phyloP scores from a whole-genome alignment of 805 yeast genomes.

The Saturnispora besseyi region DNA sequence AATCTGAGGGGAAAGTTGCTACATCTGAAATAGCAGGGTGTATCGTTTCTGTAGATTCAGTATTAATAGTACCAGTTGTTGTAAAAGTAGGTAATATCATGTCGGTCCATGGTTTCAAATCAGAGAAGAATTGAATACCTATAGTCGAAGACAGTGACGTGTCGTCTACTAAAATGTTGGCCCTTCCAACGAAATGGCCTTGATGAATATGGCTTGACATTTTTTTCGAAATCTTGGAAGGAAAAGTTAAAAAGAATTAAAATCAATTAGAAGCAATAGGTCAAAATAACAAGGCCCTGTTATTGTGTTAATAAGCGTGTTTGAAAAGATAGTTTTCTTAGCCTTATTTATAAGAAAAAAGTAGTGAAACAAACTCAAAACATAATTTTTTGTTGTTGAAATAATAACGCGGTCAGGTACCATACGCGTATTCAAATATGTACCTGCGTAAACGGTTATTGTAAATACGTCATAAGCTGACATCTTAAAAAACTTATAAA shows the following conservation, averaged over 20 bases:
- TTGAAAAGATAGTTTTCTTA: not conserved
- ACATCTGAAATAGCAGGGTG: not conserved
- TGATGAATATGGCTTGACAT: too few relatives aligned
- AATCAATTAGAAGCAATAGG: too few relatives aligned
- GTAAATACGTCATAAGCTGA: not conserved
- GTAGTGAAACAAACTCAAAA: not conserved
- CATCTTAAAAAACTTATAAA: not conserved
- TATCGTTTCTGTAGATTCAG: not conserved
- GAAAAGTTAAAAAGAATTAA: too few relatives aligned
- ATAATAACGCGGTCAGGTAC: conserved; percentile 1
- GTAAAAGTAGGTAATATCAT: not conserved
- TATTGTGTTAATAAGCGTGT: too few relatives aligned
- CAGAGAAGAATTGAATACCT: not conserved
- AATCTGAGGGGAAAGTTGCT: not conserved
- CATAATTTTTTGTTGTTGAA: not conserved
- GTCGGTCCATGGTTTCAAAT: not conserved
- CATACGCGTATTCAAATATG: not conserved
- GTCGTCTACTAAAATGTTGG: not conserved
- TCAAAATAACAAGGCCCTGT: too few relatives aligned
- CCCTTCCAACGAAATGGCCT: not conserved
- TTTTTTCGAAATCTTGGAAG: too few relatives aligned
- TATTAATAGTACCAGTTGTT: not conserved
- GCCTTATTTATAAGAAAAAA: not conserved
- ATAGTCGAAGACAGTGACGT: not conserved
- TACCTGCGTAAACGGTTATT: conserved; percentile 2